phyloP scores from a whole-genome alignment of 1,284 basidiomycete genomes.

The Agroathelia rolfsii region DNA sequence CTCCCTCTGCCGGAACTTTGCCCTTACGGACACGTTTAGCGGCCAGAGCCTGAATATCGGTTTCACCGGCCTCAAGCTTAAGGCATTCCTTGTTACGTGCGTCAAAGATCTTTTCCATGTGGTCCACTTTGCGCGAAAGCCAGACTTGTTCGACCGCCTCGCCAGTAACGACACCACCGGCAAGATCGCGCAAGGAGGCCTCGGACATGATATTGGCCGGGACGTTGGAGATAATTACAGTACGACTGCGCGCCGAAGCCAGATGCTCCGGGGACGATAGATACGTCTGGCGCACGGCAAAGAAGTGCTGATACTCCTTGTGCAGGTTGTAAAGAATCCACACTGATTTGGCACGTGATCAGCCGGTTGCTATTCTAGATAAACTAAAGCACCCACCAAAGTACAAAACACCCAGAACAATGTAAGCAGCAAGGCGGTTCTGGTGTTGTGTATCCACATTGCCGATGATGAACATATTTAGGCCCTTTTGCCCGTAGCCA shows the following conservation, averaged over 20 bases:
- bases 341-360: slow-evolving; percentile 28
- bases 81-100: slow-evolving; percentile 64
- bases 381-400: not conserved
- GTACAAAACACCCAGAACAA: slow-evolving; percentile 44
- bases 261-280: slow-evolving; percentile 71
- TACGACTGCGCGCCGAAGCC: slow-evolving; percentile 72
- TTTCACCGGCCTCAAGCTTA: slow-evolving; percentile 83
- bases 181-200: slow-evolving; percentile 60
- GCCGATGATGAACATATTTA: slow-evolving; percentile 76
- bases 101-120: slow-evolving; percentile 76
- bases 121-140: slow-evolving; percentile 69
- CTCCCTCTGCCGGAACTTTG: slow-evolving; percentile 34
- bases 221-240: slow-evolving; percentile 83
- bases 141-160: slow-evolving; percentile 81
- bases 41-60: slow-evolving; percentile 63
- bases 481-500: slow-evolving; percentile 39
- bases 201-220: slow-evolving; percentile 69
- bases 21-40: slow-evolving; percentile 56
- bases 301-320: slow-evolving; percentile 72
- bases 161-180: slow-evolving; percentile 87
- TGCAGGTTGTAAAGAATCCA: slow-evolving; percentile 83
- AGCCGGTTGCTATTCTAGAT: slow-evolving; percentile 4
- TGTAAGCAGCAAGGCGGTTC: slow-evolving; percentile 63
- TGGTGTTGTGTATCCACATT: slow-evolving; percentile 52
- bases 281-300: slow-evolving; percentile 77